Percentiles rank a stretch among this genome's conserved stretches.
Conservation (phyloP, 2,329 filamentous ascomycete species). For the Epichloe baconii region DNA sequence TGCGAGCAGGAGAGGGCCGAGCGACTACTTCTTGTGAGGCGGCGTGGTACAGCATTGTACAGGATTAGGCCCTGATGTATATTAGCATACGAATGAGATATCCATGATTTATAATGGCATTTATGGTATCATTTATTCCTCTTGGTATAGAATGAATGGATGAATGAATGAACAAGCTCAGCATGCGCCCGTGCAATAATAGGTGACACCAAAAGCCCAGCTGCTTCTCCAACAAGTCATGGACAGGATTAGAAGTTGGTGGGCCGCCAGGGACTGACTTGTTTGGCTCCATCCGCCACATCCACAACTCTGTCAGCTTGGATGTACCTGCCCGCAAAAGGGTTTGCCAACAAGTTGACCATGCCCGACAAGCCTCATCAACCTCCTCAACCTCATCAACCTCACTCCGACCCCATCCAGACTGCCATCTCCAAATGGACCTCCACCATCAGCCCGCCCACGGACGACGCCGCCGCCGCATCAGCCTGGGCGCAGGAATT, state of each 20-base stretch:
- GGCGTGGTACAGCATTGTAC: conserved; percentile 13
- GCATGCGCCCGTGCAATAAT: too few species aligned
- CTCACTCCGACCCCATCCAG: conserved; percentile 18
- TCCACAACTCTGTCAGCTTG: too few species aligned
- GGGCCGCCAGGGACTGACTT: too few species aligned
- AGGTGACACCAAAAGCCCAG: too few species aligned
- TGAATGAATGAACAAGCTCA: too few species aligned
- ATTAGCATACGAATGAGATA: conserved; percentile 30
- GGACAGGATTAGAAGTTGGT: too few species aligned
- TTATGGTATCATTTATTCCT: neutral
- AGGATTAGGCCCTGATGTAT: conserved; percentile 23
- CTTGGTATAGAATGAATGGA: too few species aligned
- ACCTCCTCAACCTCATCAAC: neutral
- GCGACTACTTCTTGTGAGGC: conserved; percentile 55
- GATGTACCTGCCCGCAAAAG: too few species aligned
- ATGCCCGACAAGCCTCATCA: conserved; percentile 13
- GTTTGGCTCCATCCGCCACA: too few species aligned
- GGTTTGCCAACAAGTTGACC: neutral
- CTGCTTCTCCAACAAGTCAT: too few species aligned
- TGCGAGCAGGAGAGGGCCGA: conserved; percentile 51
- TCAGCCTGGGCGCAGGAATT: conserved; percentile 17
- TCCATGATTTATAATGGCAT: conserved; percentile 19
- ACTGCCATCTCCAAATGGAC: conserved; percentile 19
- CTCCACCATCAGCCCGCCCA: conserved; percentile 3
- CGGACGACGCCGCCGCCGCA: neutral